These are phyloP conservation scores for Aspergillus ochraceus DNA, from an alignment of 2,329 filamentous ascomycete species.

Conservation along the genomic window DNA sequence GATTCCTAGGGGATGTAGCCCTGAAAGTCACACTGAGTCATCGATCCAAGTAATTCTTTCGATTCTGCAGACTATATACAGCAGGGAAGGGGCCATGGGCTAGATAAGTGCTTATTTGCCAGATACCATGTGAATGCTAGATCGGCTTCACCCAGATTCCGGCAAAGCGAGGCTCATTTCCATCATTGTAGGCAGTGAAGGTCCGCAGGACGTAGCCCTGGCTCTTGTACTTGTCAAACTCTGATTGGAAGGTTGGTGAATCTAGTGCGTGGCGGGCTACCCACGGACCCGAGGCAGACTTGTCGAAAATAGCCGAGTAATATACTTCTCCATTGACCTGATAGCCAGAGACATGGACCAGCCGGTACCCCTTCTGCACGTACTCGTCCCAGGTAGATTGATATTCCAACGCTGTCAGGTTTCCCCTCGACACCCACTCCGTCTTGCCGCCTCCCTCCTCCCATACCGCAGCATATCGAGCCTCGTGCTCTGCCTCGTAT, in stretches of 20 bases:
- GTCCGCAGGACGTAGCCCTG: conserved; percentile 13
- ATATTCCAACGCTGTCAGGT: conserved; percentile 7
- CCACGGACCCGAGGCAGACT: conserved; percentile 14
- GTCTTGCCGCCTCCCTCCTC: conserved; percentile 7
- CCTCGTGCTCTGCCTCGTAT: conserved; percentile 9
- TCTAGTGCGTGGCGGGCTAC: conserved; percentile 12
- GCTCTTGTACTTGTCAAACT: conserved; percentile 12
- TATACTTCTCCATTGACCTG: conserved; percentile 6
- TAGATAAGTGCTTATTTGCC: background rate
- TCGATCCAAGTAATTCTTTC: too few relatives aligned
- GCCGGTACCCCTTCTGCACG: conserved; percentile 11
- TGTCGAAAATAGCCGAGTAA: conserved; percentile 15
- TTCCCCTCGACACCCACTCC: conserved; percentile 3
- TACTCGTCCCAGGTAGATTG: conserved; percentile 10
- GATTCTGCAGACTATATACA: too few relatives aligned
- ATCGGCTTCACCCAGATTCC: conserved; percentile 14
- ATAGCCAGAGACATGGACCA: conserved; percentile 10
- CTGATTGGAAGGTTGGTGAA: conserved; percentile 7
- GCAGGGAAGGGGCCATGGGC: background rate
- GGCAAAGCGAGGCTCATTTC: conserved; percentile 10
- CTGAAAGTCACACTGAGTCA: too few relatives aligned
- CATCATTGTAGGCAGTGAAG: conserved; percentile 13
- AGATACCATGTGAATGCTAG: background rate
- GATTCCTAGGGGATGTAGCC: too few relatives aligned
- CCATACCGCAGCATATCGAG: conserved; percentile 15